phyloP scores from a whole-genome alignment of 2,329 filamentous ascomycete genomes.

The Phyllosticta citrichinensis region DNA sequence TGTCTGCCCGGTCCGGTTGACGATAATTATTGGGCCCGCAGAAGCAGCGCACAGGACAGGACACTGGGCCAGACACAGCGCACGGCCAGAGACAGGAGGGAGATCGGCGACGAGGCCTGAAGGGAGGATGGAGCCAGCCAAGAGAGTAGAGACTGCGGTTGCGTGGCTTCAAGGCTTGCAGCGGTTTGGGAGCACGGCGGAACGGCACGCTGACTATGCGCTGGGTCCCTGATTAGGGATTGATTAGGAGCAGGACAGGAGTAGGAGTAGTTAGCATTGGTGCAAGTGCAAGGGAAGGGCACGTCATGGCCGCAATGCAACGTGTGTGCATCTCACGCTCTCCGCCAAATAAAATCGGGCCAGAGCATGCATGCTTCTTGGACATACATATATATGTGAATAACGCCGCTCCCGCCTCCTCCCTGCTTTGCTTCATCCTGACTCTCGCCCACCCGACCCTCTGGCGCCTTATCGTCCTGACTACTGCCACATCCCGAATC shows the following conservation, averaged over 20 bases:
- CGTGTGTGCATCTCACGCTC: neutral
- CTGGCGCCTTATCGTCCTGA: neutral
- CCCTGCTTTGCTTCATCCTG: neutral
- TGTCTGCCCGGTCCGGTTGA: too few relatives aligned
- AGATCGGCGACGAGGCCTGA: neutral
- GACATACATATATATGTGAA: neutral
- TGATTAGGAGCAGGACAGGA: too few relatives aligned
- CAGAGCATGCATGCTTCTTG: neutral
- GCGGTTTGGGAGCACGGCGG: neutral
- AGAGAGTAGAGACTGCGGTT: neutral
- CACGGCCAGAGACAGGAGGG: neutral
- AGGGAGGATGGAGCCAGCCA: neutral
- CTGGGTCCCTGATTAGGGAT: neutral
- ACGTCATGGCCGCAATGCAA: conserved; percentile 7
- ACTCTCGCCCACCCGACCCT: neutral
- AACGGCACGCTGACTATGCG: neutral
- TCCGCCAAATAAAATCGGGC: neutral
- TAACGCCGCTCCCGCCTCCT: neutral
- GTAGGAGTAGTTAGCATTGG: too few relatives aligned
- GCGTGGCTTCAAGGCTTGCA: neutral
- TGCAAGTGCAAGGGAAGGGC: neutral
- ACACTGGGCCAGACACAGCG: neutral
- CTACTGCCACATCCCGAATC: neutral
- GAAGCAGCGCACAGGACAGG: neutral
- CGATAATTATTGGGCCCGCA: neutral